These are phyloP conservation scores for Perkinsus chesapeaki DNA, from an alignment of 169 alveolate species.

Conservation along the genomic window DNA sequence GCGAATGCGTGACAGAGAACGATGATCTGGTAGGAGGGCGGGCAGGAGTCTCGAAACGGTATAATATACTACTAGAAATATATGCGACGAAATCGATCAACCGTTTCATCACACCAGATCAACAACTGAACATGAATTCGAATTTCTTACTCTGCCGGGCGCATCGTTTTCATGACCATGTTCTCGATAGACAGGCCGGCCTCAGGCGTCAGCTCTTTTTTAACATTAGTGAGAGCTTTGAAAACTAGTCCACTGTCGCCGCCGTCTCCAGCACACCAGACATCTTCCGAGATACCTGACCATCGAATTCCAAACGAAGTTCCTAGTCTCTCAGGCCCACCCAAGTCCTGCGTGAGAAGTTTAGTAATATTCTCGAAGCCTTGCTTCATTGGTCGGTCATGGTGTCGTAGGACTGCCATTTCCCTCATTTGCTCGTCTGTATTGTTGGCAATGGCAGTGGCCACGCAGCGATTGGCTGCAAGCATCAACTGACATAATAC, in stretches of 20 bases:
- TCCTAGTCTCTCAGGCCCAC: too few species aligned
- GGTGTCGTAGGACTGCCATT: neutral
- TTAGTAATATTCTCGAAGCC: neutral
- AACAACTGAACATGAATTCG: too few species aligned
- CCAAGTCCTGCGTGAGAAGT: neutral
- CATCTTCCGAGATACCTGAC: neutral
- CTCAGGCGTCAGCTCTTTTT: neutral
- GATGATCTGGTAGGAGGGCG: too few species aligned
- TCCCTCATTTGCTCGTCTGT: neutral
- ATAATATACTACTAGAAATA: too few species aligned
- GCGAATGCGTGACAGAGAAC: too few species aligned
- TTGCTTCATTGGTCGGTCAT: neutral
- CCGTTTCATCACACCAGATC: too few species aligned
- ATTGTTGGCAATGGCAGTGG: conserved; percentile 41
- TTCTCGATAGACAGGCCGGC: neutral
- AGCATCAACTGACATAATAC: neutral
- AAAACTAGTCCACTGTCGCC: neutral
- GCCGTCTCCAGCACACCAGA: neutral
- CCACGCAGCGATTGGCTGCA: conserved; percentile 54
- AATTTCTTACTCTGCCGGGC: neutral
- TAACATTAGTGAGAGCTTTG: neutral
- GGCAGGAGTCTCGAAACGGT: too few species aligned
- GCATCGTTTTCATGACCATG: neutral
- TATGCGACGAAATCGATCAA: too few species aligned
- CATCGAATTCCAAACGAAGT: too few species aligned